Percentiles rank a stretch among this genome's conserved stretches.
phyloP scores from a whole-genome alignment of 768 basidiomycete genomes.

The Mycena galericulata region DNA sequence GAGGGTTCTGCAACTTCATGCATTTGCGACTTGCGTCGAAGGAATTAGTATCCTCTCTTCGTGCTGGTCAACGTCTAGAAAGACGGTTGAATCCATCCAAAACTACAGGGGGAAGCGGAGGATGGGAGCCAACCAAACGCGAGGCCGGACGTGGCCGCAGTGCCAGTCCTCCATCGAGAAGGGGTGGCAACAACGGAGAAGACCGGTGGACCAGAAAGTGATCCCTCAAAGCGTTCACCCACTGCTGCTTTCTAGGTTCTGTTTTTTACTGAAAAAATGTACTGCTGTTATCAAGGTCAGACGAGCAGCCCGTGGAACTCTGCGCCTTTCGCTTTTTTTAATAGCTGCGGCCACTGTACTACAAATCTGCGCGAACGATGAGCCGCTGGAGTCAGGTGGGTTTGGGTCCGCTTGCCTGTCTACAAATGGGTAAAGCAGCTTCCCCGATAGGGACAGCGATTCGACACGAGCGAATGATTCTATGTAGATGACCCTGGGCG shows the following conservation, averaged over 20 bases:
- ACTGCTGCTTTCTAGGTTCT: background rate
- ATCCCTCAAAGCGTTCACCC: constrained; percentile 6
- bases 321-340: constrained; percentile 54
- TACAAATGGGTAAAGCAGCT: constrained; percentile 81
- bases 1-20: constrained; percentile 99
- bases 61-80: constrained; percentile 87
- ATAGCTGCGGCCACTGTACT: constrained; percentile 87
- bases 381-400: constrained; percentile 11
- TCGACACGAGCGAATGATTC: constrained; percentile 94
- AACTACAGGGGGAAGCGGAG: constrained; percentile 73
- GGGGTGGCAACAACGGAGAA: constrained; percentile 75
- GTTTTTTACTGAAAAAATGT: constrained; percentile 25
- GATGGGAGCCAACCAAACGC: constrained; percentile 86
- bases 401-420: constrained; percentile 66
- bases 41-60: constrained; percentile 82
- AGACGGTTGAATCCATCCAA: constrained; percentile 79
- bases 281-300: constrained; percentile 47
- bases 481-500: constrained; percentile 85
- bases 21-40: constrained; percentile 91
- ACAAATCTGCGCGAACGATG: constrained; percentile 68
- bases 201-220: constrained; percentile 82
- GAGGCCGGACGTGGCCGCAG: constrained; percentile 76
- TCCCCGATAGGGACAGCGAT: constrained; percentile 86
- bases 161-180: constrained; percentile 71
- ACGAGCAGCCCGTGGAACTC: constrained; percentile 77